Conservation (phyloP, 148 eudicot species). For the Camellia japonica region DNA sequence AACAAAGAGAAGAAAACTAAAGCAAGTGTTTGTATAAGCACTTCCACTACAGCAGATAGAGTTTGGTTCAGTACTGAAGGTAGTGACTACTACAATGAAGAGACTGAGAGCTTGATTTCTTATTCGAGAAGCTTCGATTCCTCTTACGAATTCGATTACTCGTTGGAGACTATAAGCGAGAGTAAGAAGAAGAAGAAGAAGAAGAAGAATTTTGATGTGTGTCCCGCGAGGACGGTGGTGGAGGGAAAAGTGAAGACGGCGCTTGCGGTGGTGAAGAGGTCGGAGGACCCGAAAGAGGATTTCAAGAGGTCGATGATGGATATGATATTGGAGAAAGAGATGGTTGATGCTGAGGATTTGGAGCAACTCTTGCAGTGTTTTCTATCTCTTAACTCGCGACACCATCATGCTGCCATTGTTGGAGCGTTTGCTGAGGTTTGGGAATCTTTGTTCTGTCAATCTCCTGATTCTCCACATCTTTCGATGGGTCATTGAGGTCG, state of each 20-base stretch:
- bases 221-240: slow-evolving; percentile 3
- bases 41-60: slow-evolving; percentile 3
- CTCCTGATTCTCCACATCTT: not conserved
- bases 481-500: too few species aligned
- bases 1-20: not conserved
- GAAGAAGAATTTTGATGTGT: not conserved
- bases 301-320: slow-evolving; percentile 43
- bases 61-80: slow-evolving; percentile 18
- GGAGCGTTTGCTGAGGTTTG: slow-evolving; percentile 35
- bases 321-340: slow-evolving; percentile 36
- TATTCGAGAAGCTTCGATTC: slow-evolving; percentile 16
- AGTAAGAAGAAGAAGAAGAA: not conserved
- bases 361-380: slow-evolving; percentile 41
- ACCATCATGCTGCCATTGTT: slow-evolving; percentile 34
- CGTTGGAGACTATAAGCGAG: not conserved
- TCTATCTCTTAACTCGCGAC: slow-evolving; percentile 31
- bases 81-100: slow-evolving; percentile 6
- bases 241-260: slow-evolving; percentile 21
- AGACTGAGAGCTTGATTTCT: slow-evolving; percentile 15
- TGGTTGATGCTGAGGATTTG: slow-evolving; percentile 30
- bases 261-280: slow-evolving; percentile 34
- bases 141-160: slow-evolving; percentile 2
- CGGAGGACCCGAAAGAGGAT: slow-evolving; percentile 32
- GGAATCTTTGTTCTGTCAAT: slow-evolving; percentile 22
- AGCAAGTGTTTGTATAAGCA: not conserved